Evolutionary conservation across 2,329 filamentous ascomycete genomes (phyloP).

Genomic region (Epichloe aotearoae): DNA sequence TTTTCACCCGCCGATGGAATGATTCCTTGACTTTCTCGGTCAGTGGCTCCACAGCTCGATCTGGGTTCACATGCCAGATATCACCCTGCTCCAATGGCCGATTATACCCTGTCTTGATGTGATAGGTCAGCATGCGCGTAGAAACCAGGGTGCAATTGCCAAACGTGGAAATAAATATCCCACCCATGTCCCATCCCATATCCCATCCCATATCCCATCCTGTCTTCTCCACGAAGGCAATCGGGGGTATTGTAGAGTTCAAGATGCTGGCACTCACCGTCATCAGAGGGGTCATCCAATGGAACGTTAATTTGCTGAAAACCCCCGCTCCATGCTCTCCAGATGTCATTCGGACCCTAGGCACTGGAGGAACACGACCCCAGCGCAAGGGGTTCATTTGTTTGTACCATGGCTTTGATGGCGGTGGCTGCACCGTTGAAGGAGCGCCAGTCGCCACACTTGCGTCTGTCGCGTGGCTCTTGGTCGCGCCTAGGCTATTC

Average conservation of each 20-base stretch:
- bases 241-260: not conserved
- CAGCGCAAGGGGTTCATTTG: slow-evolving; percentile 48
- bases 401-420: slow-evolving; percentile 45
- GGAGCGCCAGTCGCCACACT: slow-evolving; percentile 35
- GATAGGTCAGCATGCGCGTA: too few relatives aligned
- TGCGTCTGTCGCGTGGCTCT: slow-evolving; percentile 40
- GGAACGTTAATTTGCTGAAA: slow-evolving; percentile 69
- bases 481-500: slow-evolving; percentile 18
- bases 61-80: slow-evolving; percentile 78
- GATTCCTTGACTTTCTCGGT: slow-evolving; percentile 51
- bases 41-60: slow-evolving; percentile 58
- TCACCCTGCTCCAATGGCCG: slow-evolving; percentile 72
- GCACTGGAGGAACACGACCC: slow-evolving; percentile 42
- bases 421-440: slow-evolving; percentile 14
- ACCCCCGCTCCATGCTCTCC: slow-evolving; percentile 59
- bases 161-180: not conserved
- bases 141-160: not conserved
- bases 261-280: slow-evolving; percentile 31
- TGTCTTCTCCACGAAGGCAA: not conserved
- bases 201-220: too few relatives aligned
- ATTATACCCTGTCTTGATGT: slow-evolving; percentile 61
- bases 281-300: slow-evolving; percentile 92
- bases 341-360: slow-evolving; percentile 39
- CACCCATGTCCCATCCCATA: too few relatives aligned
- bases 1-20: slow-evolving; percentile 54